Percentiles rank a stretch among this genome's conserved stretches.
Conservation (phyloP, 176 grass and related monocot species). For the Musa schizocarpa region DNA sequence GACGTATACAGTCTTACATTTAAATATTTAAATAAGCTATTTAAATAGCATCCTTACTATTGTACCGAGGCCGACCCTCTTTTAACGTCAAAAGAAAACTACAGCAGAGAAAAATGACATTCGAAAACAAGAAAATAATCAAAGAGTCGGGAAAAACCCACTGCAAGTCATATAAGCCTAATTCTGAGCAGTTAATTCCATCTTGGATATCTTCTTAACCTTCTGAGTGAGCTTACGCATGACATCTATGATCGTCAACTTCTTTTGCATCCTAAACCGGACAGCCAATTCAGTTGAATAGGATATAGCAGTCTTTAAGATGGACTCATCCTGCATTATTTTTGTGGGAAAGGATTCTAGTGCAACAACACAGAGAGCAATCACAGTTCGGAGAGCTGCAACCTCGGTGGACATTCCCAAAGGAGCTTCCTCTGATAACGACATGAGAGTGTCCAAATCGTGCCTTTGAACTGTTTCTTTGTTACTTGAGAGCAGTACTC, state of each 20-base stretch:
- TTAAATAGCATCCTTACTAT: too few relatives aligned
- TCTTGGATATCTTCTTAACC: constrained; percentile 49
- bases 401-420: constrained; percentile 45
- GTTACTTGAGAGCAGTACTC: constrained; percentile 50
- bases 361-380: constrained; percentile 61
- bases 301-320: constrained; percentile 39
- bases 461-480: constrained; percentile 28
- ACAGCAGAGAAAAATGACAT: too few relatives aligned
- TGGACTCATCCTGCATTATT: constrained; percentile 81
- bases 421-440: constrained; percentile 31
- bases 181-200: not conserved
- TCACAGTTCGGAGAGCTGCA: constrained; percentile 51
- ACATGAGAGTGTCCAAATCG: constrained; percentile 61
- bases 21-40: too few relatives aligned
- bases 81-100: too few relatives aligned
- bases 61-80: too few relatives aligned
- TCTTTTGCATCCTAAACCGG: constrained; percentile 87
- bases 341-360: constrained; percentile 85
- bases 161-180: not conserved
- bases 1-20: too few relatives aligned
- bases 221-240: constrained; percentile 64
- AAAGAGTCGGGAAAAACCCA: not conserved
- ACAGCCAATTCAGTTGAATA: constrained; percentile 56
- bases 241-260: constrained; percentile 57
- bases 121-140: too few relatives aligned